Percentiles rank a stretch among this genome's conserved stretches.
Conservation (phyloP, 257 asterid genomes). For the Apocynum venetum region DNA sequence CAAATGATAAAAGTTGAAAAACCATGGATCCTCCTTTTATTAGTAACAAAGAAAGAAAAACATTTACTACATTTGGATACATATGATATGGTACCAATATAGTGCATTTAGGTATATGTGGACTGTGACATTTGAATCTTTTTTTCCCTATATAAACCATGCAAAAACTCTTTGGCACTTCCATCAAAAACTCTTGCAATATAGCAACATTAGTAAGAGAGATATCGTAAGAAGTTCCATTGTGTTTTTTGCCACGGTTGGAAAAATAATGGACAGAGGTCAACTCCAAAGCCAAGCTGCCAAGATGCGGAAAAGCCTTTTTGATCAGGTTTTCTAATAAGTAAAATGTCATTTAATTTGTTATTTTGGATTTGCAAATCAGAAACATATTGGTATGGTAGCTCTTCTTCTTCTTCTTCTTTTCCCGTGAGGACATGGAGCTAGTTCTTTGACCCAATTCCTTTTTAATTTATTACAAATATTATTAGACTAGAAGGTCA, state of each 20-base stretch:
- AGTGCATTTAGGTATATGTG: background rate
- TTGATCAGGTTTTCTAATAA: constrained; percentile 46
- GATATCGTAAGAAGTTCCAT: no score
- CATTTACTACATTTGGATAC: background rate
- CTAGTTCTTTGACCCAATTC: background rate
- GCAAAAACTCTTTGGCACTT: background rate
- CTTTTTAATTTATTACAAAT: background rate
- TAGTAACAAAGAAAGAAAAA: background rate
- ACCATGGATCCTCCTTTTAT: background rate
- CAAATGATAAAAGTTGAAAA: no score
- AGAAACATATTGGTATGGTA: no score
- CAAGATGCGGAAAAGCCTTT: constrained; percentile 42
- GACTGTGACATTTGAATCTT: background rate
- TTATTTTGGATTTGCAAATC: no score
- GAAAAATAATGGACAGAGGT: constrained; percentile 31
- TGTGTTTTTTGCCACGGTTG: background rate
- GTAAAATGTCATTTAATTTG: no score
- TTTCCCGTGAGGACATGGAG: no score
- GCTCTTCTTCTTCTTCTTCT: no score
- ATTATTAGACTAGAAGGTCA: no score
- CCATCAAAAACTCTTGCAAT: background rate
- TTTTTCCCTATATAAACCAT: constrained; percentile 16
- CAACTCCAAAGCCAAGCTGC: constrained; percentile 50
- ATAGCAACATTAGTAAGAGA: background rate
- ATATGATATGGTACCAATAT: background rate